Conservation (phyloP, 306 rosid species). For the Medicago ruthenica region DNA sequence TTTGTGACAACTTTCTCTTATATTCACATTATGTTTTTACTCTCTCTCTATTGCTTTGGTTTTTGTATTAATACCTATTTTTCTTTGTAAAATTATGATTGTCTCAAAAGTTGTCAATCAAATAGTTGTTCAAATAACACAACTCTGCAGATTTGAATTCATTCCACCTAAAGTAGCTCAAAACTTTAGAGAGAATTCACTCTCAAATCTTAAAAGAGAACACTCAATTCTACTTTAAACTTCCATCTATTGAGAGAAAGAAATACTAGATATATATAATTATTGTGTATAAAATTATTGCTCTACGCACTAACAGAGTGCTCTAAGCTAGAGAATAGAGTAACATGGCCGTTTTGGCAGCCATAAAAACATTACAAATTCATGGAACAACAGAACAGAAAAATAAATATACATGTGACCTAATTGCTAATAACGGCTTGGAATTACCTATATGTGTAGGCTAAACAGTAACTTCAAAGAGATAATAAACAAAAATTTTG, state of each 20-base stretch:
- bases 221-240: too few species aligned
- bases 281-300: background rate
- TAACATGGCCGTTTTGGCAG: background rate
- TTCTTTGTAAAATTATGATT: too few species aligned
- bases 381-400: slow-evolving; percentile 14
- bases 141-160: too few species aligned
- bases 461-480: slow-evolving; percentile 30
- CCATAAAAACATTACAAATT: slow-evolving; percentile 21
- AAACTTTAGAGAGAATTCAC: too few species aligned
- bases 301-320: background rate
- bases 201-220: too few species aligned
- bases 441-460: slow-evolving; percentile 32
- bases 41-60: too few species aligned
- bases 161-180: too few species aligned
- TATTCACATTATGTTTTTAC: too few species aligned
- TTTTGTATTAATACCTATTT: too few species aligned
- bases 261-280: background rate
- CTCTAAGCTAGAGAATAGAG: slow-evolving; percentile 1
- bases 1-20: too few species aligned
- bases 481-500: slow-evolving; percentile 37
- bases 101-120: too few species aligned
- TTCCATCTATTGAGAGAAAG: background rate
- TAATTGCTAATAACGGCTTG: slow-evolving; percentile 34
- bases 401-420: slow-evolving; percentile 34
- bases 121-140: too few species aligned